These are phyloP conservation scores for Saturnispora hagleri DNA, from an alignment of 805 yeast genomes.

Conservation along the genomic window DNA sequence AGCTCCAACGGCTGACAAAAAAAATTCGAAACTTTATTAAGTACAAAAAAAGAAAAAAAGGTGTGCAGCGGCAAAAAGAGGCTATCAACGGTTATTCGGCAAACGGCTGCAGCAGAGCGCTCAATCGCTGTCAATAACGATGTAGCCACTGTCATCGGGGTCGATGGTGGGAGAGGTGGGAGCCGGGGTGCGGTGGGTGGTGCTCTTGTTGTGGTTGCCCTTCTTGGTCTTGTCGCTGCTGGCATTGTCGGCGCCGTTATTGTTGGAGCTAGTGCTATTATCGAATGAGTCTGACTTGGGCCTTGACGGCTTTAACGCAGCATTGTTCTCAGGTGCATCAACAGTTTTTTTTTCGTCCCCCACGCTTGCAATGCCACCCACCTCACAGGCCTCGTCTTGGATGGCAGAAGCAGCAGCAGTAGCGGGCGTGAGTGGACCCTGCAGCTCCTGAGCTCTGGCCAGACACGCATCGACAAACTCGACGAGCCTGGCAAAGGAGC, in stretches of 20 bases:
- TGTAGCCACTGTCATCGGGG: slow-evolving; percentile 10
- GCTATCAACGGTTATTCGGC: neutral
- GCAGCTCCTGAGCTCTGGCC: slow-evolving; percentile 9
- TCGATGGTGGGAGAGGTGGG: neutral
- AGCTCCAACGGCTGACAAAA: neutral
- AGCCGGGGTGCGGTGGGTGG: neutral
- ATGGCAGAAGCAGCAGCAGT: neutral
- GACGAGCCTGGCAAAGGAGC: slow-evolving; percentile 1
- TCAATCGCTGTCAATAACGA: slow-evolving; percentile 10
- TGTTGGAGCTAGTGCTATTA: neutral
- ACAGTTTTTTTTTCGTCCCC: neutral
- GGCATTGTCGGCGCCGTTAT: too few species aligned
- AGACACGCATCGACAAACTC: slow-evolving; percentile 20
- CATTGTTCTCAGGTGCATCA: neutral
- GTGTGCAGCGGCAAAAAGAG: neutral
- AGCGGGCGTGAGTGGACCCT: slow-evolving; percentile 1
- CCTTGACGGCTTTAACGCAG: neutral
- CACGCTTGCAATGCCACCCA: neutral
- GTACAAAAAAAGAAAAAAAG: neutral
- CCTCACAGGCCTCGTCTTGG: neutral
- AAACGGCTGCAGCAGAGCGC: neutral
- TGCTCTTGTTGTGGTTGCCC: slow-evolving; percentile 3
- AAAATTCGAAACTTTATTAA: neutral
- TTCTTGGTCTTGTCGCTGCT: neutral
- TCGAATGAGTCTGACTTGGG: neutral